phyloP scores from a whole-genome alignment of 192 early-diverging fungal species.

The Entomortierella chlamydospora region DNA sequence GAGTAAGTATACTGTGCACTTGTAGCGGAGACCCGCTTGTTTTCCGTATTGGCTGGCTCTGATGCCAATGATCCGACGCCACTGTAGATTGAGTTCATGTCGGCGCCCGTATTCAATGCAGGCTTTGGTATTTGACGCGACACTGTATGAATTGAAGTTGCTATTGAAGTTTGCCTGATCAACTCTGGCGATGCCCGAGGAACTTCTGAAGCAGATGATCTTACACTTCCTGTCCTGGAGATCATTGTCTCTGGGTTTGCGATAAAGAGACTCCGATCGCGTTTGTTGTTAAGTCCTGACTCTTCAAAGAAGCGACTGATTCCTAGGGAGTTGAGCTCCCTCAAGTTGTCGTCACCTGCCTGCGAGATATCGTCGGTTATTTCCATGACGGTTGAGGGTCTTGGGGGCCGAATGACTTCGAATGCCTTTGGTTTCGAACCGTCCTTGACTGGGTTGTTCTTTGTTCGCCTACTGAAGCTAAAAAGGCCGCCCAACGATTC shows the following conservation, averaged over 20 bases:
- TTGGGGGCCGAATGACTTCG: constrained; percentile 40
- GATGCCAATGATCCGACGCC: constrained; percentile 18
- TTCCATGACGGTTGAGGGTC: constrained; percentile 22
- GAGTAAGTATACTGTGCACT: constrained; percentile 12
- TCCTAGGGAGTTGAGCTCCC: constrained; percentile 43
- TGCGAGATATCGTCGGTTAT: constrained; percentile 18
- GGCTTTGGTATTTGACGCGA: neutral
- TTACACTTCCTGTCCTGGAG: constrained; percentile 23
- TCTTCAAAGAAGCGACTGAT: constrained; percentile 52
- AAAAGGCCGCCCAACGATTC: constrained; percentile 21
- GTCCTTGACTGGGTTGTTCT: constrained; percentile 1
- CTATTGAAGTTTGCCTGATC: constrained; percentile 3
- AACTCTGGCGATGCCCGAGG: constrained; percentile 6
- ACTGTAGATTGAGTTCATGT: constrained; percentile 16
- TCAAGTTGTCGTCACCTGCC: constrained; percentile 29
- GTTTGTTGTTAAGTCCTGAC: constrained; percentile 35
- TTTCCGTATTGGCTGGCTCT: constrained; percentile 8
- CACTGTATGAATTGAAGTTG: constrained; percentile 17
- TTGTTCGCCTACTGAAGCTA: constrained; percentile 11
- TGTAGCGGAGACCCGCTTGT: constrained; percentile 13
- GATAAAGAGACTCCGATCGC: constrained; percentile 34
- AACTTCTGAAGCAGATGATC: constrained; percentile 28
- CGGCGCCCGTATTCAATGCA: constrained; percentile 7
- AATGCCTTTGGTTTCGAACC: constrained; percentile 49
- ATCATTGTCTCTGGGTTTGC: constrained; percentile 38